A percentile compares a stretch with the other conserved stretches of the same genome.
Conservation (phyloP, 2,329 filamentous ascomycete genomes). For the Colletotrichum higginsianum region DNA sequence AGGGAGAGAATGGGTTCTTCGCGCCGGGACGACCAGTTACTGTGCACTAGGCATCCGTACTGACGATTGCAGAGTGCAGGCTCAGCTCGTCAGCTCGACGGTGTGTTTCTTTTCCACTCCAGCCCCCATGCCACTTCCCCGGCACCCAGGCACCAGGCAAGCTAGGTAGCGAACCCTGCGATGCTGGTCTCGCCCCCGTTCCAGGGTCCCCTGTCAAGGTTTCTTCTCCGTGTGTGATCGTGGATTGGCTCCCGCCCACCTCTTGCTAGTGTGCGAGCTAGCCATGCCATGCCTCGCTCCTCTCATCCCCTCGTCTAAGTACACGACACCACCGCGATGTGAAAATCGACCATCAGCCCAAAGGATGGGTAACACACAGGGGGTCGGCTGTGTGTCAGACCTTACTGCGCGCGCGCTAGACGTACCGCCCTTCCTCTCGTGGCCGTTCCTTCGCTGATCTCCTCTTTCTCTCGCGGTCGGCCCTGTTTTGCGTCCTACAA, state of each 20-base stretch:
- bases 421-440: constrained; percentile 22
- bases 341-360: constrained; percentile 25
- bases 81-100: constrained; percentile 3
- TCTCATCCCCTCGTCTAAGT: neutral
- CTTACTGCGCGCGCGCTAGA: constrained; percentile 15
- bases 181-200: constrained; percentile 19
- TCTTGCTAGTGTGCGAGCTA: constrained; percentile 23
- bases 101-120: neutral
- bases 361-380: constrained; percentile 33
- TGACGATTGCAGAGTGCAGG: neutral
- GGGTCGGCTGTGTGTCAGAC: constrained; percentile 12
- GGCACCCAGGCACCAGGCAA: constrained; percentile 1
- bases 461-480: constrained; percentile 1
- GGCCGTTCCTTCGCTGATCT: constrained; percentile 24
- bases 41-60: too few relatives aligned
- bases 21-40: constrained; percentile 5
- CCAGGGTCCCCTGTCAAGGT: constrained; percentile 17
- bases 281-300: constrained; percentile 18
- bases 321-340: neutral
- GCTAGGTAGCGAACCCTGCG: neutral
- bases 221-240: constrained; percentile 10
- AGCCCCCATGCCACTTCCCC: too few relatives aligned
- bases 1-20: constrained; percentile 1
- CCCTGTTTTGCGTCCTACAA: constrained; percentile 15
- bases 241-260: constrained; percentile 26